A percentile compares a stretch with the other conserved stretches of the same genome.
phyloP scores from a whole-genome alignment of 352 stramenopile species.

The Plasmopara viticola region DNA sequence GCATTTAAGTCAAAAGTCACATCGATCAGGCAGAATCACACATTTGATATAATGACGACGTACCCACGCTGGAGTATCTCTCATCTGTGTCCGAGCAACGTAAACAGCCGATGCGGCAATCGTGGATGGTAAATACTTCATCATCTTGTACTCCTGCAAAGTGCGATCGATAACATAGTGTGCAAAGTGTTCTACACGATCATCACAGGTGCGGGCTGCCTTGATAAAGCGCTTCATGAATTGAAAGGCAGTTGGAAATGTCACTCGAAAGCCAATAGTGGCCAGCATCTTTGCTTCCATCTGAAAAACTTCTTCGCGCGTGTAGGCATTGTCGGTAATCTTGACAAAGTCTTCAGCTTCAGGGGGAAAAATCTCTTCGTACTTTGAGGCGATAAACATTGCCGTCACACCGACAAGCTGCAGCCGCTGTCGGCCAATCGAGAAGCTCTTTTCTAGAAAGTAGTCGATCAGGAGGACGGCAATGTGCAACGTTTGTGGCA shows the following conservation, averaged over 20 bases:
- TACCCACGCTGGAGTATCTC: slow-evolving; percentile 70
- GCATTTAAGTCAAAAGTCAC: too few species aligned
- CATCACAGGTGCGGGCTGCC: slow-evolving; percentile 60
- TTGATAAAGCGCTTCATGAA: slow-evolving; percentile 87
- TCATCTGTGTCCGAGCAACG: slow-evolving; percentile 88
- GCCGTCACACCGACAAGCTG: slow-evolving; percentile 95
- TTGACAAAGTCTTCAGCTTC: slow-evolving; percentile 93
- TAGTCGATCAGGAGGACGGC: slow-evolving; percentile 78
- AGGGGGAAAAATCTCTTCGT: slow-evolving; percentile 97
- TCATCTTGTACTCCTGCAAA: slow-evolving; percentile 97
- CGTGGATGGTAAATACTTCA: slow-evolving; percentile 96
- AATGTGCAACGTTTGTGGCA: slow-evolving; percentile 79
- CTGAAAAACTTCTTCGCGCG: slow-evolving; percentile 62
- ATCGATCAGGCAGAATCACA: too few species aligned
- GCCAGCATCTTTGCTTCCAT: slow-evolving; percentile 80
- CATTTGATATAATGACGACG: slow-evolving; percentile 12
- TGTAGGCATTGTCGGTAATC: slow-evolving; percentile 96
- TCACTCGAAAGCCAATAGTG: slow-evolving; percentile 70
- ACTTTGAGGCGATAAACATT: slow-evolving; percentile 96
- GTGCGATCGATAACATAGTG: slow-evolving; percentile 98
- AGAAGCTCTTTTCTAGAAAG: slow-evolving; percentile 64
- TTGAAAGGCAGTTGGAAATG: slow-evolving; percentile 77
- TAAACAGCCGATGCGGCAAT: slow-evolving; percentile 96
- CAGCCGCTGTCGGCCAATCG: slow-evolving; percentile 80
- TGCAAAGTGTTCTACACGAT: slow-evolving; percentile 85